Conservation (phyloP, 768 basidiomycete species). For the Suillus spraguei region DNA sequence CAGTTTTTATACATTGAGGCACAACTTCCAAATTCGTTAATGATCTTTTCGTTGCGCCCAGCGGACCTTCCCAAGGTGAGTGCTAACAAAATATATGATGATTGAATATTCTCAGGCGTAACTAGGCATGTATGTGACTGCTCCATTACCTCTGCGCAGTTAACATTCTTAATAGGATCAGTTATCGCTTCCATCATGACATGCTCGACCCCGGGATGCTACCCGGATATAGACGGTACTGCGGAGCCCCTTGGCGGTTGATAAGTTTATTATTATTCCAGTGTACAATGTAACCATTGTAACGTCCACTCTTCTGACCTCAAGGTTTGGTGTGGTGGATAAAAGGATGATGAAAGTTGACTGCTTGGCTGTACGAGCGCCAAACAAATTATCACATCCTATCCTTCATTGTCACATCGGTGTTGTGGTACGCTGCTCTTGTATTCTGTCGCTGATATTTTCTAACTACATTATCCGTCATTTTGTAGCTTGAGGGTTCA, state of each 20-base stretch:
- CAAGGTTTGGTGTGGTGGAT: not conserved
- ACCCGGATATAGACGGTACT: slow-evolving; percentile 11
- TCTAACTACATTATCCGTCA: not conserved
- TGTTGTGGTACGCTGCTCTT: not conserved
- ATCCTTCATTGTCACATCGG: not conserved
- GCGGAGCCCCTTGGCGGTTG: slow-evolving; percentile 8
- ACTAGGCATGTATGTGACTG: slow-evolving; percentile 14
- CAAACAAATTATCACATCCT: not conserved
- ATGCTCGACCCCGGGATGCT: slow-evolving; percentile 29
- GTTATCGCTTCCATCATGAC: slow-evolving; percentile 22
- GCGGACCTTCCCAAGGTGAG: slow-evolving; percentile 24
- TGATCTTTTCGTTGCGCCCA: slow-evolving; percentile 27
- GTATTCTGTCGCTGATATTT: not conserved
- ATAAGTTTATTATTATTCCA: not conserved
- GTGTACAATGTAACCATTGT: not conserved
- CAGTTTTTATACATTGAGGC: too few species aligned
- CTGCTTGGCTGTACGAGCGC: too few species aligned
- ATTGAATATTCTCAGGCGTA: not conserved
- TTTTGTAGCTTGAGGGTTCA: not conserved
- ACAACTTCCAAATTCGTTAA: not conserved
- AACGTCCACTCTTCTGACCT: not conserved
- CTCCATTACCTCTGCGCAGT: not conserved
- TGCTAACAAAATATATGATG: slow-evolving; percentile 23
- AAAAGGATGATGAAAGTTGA: too few species aligned
- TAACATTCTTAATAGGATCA: not conserved